Base-by-base conservation (phyloP, 108 stramenopile species). In the Cyclotella sp. region DNA sequence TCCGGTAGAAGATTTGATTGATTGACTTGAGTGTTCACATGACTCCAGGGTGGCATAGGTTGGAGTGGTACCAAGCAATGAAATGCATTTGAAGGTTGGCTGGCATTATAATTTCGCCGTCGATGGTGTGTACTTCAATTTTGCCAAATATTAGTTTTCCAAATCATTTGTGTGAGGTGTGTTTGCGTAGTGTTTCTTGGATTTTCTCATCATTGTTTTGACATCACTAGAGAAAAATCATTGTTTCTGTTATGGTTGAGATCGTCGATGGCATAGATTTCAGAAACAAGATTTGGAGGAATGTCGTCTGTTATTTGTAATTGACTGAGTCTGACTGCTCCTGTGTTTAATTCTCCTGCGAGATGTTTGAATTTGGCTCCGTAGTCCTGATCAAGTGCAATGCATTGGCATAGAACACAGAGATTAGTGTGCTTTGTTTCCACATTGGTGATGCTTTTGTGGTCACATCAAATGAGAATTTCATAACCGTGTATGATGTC, bases 41-140 rank as follows among this genome's bases (percentile, higher is more conserved):
- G n/a, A n/a, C n/a, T n/a, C n/a, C n/a, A n/a, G n/a, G n/a, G n/a
- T n/a, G n/a, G n/a, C n/a, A n/a, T n/a, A n/a, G n/a, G n/a, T n/a
- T n/a, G n/a, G n/a, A n/a, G n/a, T n/a, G n/a, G 34, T 78, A 78
- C 60, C 77, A 70, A 10, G 44, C 42, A 24, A 78, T 44, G 43
- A 78, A 40, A 4, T 42, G 18, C 1, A 30, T 14, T 29, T 78
- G 77, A 11, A 71, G 18, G 8, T 6, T 51, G 3, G 21, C 18
- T 46, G 69, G 70, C 6, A 71, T 70, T 51, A 34, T 51, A 40
- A 67, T 45, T 40, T 54, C 44, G 6, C 29, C 28, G 27, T 76
- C 30, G 26, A 67, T 60, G 10, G 75, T 67, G 21, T 26, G 22
- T 1, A 76, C 29, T 1, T 28, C 42, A 0, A 15, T 0, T 14